Evolutionary conservation across 345 rosid species (phyloP).

Genomic region (Kandelia obovata): DNA sequence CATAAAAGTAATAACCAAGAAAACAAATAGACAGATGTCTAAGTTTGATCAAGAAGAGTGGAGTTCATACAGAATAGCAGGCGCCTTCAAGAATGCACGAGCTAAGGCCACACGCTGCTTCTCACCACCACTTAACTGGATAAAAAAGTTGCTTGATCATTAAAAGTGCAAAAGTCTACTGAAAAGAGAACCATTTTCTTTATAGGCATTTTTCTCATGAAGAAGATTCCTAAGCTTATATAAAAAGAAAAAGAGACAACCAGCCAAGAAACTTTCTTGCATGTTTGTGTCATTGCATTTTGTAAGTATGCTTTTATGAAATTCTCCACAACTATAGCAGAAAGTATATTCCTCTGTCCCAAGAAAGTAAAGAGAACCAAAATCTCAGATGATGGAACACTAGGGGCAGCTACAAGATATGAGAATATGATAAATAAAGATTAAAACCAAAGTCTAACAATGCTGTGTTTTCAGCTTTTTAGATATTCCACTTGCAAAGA

Average conservation of each 20-base stretch:
- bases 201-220: not conserved
- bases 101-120: conserved; percentile 98
- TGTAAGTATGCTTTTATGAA: not conserved
- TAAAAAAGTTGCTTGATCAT: conserved; percentile 14
- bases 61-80: conserved; percentile 72
- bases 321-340: not conserved
- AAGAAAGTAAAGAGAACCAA: not conserved
- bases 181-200: not conserved
- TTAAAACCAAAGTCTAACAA: too few relatives aligned
- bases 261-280: not conserved
- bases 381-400: not conserved
- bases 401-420: not conserved
- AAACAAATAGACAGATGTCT: not conserved
- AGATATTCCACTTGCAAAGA: too few relatives aligned
- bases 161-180: conserved; percentile 6
- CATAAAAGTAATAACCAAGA: not conserved
- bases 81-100: conserved; percentile 84
- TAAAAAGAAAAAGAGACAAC: not conserved
- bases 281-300: too few relatives aligned
- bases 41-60: conserved; percentile 4
- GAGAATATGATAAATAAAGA: too few relatives aligned
- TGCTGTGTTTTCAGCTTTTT: too few relatives aligned
- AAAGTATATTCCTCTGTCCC: not conserved
- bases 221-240: not conserved
- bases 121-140: conserved; percentile 99